Evolutionary conservation across 208 protist genomes (phyloP).

Genomic region (Leishmania amazonensis): DNA sequence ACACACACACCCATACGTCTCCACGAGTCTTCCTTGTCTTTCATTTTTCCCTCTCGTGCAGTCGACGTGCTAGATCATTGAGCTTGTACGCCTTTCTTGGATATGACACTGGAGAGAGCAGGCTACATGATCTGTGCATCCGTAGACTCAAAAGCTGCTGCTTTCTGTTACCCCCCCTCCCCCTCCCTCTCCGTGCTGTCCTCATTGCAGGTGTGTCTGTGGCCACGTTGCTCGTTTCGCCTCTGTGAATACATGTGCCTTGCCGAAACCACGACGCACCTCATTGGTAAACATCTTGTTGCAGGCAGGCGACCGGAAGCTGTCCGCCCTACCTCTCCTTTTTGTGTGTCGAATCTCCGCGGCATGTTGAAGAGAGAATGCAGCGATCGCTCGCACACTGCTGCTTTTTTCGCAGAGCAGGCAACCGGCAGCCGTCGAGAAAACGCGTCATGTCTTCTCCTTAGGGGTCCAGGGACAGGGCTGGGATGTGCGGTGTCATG

Average conservation of each 20-base stretch:
- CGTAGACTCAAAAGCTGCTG: neutral
- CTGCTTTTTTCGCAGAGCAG: no score
- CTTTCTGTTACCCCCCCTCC: neutral
- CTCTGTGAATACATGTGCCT: neutral
- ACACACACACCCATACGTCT: neutral
- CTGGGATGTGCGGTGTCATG: no score
- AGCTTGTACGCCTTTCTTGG: neutral
- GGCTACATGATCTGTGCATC: neutral
- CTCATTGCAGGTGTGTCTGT: neutral
- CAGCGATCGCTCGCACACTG: no score
- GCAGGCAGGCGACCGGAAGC: neutral
- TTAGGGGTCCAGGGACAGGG: no score
- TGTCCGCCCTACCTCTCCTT: neutral
- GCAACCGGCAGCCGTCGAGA: no score
- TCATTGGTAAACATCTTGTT: neutral
- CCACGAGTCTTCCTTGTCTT: neutral
- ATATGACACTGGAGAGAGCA: neutral
- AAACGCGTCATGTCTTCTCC: no score
- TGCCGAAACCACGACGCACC: neutral
- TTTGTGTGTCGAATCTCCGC: no score
- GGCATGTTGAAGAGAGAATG: no score
- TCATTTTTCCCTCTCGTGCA: neutral
- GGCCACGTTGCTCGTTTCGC: neutral
- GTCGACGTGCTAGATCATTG: neutral
- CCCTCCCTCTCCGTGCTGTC: neutral